Percentiles rank a stretch among this genome's conserved stretches.
phyloP scores from a whole-genome alignment of 139 green algal genomes.

The Haematococcus sp. region DNA sequence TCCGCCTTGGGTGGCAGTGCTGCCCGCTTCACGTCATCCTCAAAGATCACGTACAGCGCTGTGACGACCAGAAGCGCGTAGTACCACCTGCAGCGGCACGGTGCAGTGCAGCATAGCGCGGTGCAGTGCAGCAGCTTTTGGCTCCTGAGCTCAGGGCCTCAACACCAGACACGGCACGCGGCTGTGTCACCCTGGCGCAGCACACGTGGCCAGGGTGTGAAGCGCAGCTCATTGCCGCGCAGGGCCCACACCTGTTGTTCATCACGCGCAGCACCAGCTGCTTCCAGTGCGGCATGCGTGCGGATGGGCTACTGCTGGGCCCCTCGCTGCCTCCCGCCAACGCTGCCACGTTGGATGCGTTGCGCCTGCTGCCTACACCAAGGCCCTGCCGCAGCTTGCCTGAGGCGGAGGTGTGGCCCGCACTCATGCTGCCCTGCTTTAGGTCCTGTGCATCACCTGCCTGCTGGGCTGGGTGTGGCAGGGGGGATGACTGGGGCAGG shows the following conservation, averaged over 20 bases:
- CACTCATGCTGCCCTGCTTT: too few relatives aligned
- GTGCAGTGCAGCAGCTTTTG: too few relatives aligned
- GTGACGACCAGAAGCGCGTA: constrained; percentile 47
- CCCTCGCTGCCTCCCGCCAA: neutral
- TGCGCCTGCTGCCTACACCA: neutral
- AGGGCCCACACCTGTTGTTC: constrained; percentile 25
- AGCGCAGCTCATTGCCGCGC: too few relatives aligned
- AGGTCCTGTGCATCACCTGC: too few relatives aligned
- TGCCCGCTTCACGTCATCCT: constrained; percentile 78
- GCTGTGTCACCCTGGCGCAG: too few relatives aligned
- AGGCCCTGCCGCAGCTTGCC: constrained; percentile 1
- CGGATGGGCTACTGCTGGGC: neutral
- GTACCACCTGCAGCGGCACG: neutral
- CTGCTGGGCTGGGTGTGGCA: too few relatives aligned
- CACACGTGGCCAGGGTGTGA: too few relatives aligned
- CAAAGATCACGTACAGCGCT: constrained; percentile 77
- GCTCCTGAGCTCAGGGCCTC: too few relatives aligned
- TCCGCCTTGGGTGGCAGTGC: constrained; percentile 55
- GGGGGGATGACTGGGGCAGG: too few relatives aligned
- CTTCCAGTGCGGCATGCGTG: constrained; percentile 12
- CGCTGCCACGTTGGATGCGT: too few relatives aligned
- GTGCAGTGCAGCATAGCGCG: neutral
- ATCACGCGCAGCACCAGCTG: constrained; percentile 12
- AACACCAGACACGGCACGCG: too few relatives aligned
- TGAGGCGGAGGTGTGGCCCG: too few relatives aligned